Base-by-base conservation (phyloP, 768 basidiomycete species). In the Suillus luteus region DNA sequence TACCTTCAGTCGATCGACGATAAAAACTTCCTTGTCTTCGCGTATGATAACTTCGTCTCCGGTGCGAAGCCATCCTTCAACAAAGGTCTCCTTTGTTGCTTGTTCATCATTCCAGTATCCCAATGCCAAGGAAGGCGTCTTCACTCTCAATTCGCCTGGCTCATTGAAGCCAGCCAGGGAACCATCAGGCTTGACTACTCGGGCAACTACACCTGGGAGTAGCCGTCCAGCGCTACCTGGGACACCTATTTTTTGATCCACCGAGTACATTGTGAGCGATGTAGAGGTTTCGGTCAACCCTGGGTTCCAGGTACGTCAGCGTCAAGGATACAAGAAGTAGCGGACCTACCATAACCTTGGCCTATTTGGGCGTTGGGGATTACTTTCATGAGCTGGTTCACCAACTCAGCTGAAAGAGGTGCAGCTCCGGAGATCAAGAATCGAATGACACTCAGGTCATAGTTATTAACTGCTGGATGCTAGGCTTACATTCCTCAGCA, bases 1-100 rank as follows among this genome's bases (percentile, higher is more conserved):
- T 58, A 83, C 87, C 79, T 91, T 90, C 27, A 89, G 71, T 41
- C 89, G 79, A 70, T 90, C 89, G 14, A 87, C 71, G 51, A 90
- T 81, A 68, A 84, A 85, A 2, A 90, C 65, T 62, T 89, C 85
- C 9, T 81, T 79, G 64, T 86, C 81, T 68, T 79, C 71, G 60
- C 81, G 78, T 59, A 90, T 81, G 59, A 76, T 75, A 4, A 82
- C 88, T 70, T 88, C 85, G 67, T 90, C 89, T 2, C 89, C 91
- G 0, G 90, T 91, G 60, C 78, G 79, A 4, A 91, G 79, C 89
- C 88, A 91, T 86, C 90, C 89, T 64, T 90, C 81, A 17, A 85
- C 65, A 70, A 91, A 92, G 0, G 86, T 88, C 65, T 90, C 88
- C 59, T 79, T 82, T 6, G 89, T 91, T 44, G 89, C 89, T 72